These are phyloP conservation scores for Lactarius deliciosus DNA, from an alignment of 768 basidiomycete genomes.

Conservation along the genomic window DNA sequence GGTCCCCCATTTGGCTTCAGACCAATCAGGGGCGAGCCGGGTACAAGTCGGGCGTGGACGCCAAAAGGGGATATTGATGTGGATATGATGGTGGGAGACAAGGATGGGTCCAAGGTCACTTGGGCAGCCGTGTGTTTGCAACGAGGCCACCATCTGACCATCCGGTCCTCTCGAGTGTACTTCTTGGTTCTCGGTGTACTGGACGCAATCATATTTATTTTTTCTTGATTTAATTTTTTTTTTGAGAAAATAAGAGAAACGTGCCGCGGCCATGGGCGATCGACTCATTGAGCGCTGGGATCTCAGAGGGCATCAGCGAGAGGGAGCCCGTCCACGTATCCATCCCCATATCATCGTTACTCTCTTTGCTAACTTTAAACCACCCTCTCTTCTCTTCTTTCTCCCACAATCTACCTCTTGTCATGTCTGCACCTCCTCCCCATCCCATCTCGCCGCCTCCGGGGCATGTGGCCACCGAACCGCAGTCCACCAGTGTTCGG, in stretches of 20 bases:
- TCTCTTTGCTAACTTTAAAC: conserved; percentile 4
- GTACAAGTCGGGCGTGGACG: not conserved
- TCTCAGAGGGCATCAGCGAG: not conserved
- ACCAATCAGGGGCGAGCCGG: not conserved
- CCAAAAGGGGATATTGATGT: conserved; percentile 12
- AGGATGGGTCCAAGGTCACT: not conserved
- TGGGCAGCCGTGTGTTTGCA: conserved; percentile 8
- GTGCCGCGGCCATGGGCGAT: conserved; percentile 2
- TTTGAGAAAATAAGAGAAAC: not conserved
- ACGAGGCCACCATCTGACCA: conserved; percentile 6
- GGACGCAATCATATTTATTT: not conserved
- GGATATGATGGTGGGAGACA: conserved; percentile 10
- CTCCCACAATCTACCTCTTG: conserved; percentile 2
- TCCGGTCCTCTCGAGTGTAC: not conserved
- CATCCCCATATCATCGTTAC: conserved; percentile 6
- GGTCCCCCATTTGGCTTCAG: conserved; percentile 14
- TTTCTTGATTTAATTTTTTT: not conserved
- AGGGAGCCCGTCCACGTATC: not conserved
- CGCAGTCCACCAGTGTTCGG: conserved; percentile 22
- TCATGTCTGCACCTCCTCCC: conserved; percentile 26
- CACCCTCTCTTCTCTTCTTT: not conserved
- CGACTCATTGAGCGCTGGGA: not conserved
- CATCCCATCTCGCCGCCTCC: conserved; percentile 30
- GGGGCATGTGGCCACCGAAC: conserved; percentile 4
- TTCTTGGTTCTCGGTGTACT: too few species aligned